Evolutionary conservation across 257 asterid species (phyloP).

Genomic region (Jaltomata sinuosa): DNA sequence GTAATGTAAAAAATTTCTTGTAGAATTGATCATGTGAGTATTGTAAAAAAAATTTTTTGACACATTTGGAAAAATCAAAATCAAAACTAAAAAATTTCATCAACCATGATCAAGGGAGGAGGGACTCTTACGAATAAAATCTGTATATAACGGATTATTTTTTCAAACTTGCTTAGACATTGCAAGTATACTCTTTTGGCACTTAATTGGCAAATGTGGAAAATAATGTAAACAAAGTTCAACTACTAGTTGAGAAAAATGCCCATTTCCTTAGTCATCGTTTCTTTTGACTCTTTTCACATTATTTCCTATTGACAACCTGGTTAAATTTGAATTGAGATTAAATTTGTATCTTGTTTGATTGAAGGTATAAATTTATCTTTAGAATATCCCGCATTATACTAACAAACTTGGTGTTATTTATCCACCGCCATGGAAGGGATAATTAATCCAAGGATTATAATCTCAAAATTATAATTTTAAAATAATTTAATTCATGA

Average conservation of each 20-base stretch:
- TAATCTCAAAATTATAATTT: no score
- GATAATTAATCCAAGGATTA: no score
- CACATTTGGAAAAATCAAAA: neutral
- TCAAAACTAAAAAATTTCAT: neutral
- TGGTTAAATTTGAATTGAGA: neutral
- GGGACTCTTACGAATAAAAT: neutral
- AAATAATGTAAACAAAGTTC: neutral
- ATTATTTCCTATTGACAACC: neutral
- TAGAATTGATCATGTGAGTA: no score
- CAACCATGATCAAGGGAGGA: no score
- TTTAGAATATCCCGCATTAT: no score
- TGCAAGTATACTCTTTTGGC: neutral
- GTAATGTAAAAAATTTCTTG: no score
- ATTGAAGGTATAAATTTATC: no score
- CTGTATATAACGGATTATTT: neutral
- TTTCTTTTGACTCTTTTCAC: neutral
- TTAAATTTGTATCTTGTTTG: no score
- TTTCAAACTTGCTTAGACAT: neutral
- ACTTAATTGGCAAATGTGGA: neutral
- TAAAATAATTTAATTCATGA: no score
- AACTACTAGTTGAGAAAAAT: neutral
- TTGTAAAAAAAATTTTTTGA: neutral
- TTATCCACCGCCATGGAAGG: no score
- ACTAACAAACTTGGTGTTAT: no score
- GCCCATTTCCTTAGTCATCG: neutral